Evolutionary conservation across 805 yeast genomes (phyloP), one percentile per base, ranked within the genome.

Genomic region (Lipomyces sp.): DNA sequence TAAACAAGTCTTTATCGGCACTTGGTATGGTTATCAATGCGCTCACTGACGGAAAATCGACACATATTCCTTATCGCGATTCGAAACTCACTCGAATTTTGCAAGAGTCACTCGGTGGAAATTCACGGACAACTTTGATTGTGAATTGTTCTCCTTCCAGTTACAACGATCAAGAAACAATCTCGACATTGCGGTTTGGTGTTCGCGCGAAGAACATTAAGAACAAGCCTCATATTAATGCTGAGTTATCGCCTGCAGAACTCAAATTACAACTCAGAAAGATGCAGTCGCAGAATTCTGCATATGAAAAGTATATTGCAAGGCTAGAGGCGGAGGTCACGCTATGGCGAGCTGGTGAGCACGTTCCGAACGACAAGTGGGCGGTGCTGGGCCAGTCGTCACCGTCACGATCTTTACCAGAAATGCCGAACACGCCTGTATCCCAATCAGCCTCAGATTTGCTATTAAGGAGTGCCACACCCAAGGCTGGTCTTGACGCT

Each of bases 21-120:
- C 80, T 92, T 64, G 96, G 97, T 2, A 86, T 87, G 75, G 96
- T 92, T 15, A 90, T 92, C 53, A 86, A 90, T 72, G 85, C 92
- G 0, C 82, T 93, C 57, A 88, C 96, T 0, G 93, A 89, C 71
- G 85, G 87, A 0, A 84, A 83, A 68, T 80, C 87, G 1, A 80
- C 84, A 2, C 91, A 89, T 72, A 79, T 88, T 8, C 92, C 95
- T 0, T 90, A 89, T 71, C 80, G 93, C 64, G 94, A 90, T 72
- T 89, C 96, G 1, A 89, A 89, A 71, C 81, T 91, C 60, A 90
- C 97, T 0, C 81, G 94, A 67, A 86, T 92, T 13, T 77, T 91
- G 42, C 93, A 89, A 74, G 92, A 89, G 71, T 86, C 94, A 0
- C 78, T 91, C 30, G 95, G 96, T 4, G 96, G 96, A 0, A 90